Conservation (phyloP, 176 grass and related monocot genomes). For the Ananas comosus region DNA sequence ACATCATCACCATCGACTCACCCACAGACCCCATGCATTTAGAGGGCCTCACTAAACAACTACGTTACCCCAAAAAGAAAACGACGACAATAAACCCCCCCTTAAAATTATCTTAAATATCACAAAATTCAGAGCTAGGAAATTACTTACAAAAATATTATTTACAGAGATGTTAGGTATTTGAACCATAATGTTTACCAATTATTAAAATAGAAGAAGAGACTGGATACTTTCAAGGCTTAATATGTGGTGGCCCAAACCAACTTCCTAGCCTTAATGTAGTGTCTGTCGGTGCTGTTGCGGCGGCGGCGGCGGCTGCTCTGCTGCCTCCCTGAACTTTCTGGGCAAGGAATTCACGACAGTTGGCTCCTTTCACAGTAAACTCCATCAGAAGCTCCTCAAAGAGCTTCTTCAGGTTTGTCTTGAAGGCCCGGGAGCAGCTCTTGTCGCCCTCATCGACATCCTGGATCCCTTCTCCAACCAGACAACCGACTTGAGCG, state of each 20-base stretch:
- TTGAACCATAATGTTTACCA: not conserved
- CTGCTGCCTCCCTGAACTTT: slow-evolving; percentile 7
- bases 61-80: not conserved
- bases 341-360: slow-evolving; percentile 31
- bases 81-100: not conserved
- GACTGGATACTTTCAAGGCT: slow-evolving; percentile 7
- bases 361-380: slow-evolving; percentile 34
- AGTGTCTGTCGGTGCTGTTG: slow-evolving; percentile 9
- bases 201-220: slow-evolving; percentile 6
- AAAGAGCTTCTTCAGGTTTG: slow-evolving; percentile 29
- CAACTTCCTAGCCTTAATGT: slow-evolving; percentile 22
- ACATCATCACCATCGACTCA: too few species aligned
- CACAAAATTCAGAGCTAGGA: not conserved
- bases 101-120: not conserved
- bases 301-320: not conserved
- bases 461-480: slow-evolving; percentile 44
- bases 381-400: slow-evolving; percentile 41
- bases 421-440: slow-evolving; percentile 48
- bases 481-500: slow-evolving; percentile 66
- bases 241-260: not conserved
- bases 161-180: slow-evolving; percentile 26
- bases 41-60: not conserved
- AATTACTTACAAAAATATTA: slow-evolving; percentile 18
- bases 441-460: slow-evolving; percentile 64
- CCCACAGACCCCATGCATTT: not conserved